These are phyloP conservation scores for Cicer chorassanicum DNA, from an alignment of 306 rosid genomes.

Conservation along the genomic window DNA sequence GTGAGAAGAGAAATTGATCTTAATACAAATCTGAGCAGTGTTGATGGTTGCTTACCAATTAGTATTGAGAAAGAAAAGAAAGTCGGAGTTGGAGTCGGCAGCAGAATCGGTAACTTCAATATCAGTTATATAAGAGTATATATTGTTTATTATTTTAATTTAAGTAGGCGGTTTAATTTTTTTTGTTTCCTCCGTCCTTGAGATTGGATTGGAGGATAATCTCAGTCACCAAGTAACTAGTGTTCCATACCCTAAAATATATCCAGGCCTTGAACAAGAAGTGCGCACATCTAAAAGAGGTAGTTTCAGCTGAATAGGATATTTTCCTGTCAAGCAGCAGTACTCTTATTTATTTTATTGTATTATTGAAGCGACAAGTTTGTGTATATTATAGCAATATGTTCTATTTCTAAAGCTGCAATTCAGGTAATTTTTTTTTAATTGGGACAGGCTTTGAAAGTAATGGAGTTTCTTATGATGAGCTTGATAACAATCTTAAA, in stretches of 20 bases:
- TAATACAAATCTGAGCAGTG: constrained; percentile 47
- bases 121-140: constrained; percentile 41
- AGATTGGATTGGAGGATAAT: constrained; percentile 53
- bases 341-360: constrained; percentile 25
- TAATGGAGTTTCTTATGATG: constrained; percentile 53
- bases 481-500: constrained; percentile 53
- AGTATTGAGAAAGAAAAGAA: constrained; percentile 57
- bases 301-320: constrained; percentile 42
- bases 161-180: constrained; percentile 39
- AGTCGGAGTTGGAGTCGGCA: constrained; percentile 46
- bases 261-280: constrained; percentile 53
- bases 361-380: constrained; percentile 23
- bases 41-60: constrained; percentile 46
- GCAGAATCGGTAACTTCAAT: constrained; percentile 58
- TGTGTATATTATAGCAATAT: constrained; percentile 23
- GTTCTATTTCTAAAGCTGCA: constrained; percentile 46
- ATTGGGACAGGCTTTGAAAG: constrained; percentile 55
- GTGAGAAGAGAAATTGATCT: constrained; percentile 59
- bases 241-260: constrained; percentile 42
- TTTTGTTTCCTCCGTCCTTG: constrained; percentile 50
- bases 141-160: constrained; percentile 36
- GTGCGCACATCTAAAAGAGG: constrained; percentile 50
- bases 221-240: constrained; percentile 43
- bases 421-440: constrained; percentile 42
- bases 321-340: constrained; percentile 12